Evolutionary conservation across 2,329 filamentous ascomycete genomes (phyloP), one percentile per base, ranked within the genome.

Genomic region (Lecanicillium sp.): DNA sequence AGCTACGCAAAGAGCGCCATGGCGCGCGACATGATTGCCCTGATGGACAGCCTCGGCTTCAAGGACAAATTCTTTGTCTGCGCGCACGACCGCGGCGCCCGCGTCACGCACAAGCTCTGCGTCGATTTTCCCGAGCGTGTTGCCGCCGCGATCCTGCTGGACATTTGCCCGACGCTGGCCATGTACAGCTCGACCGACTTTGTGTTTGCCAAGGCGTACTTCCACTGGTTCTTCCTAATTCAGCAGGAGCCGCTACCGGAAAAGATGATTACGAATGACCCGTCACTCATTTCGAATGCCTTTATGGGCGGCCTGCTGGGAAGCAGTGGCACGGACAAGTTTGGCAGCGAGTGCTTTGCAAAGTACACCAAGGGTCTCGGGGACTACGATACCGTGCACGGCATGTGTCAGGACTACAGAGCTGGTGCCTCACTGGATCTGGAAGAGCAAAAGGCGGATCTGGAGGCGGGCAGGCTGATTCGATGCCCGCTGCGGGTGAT

Each of bases 211-310:
- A 59, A 58, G 19, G 61, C 63, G 1, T 77, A 76, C 51, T 77
- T 69, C 47, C 74, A 79, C 53, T 79, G 74, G 73, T 75, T 74
- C 37, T 69, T 78, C 45, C 61, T 78, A 15, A 71, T 75, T 8
- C 74, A 79, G 49, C 51, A 57, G 1, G 55, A 56, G 5, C 69
- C 74, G 0, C 61, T 77, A 5, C 73, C 69, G 0, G 72, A 77
- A 49, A 64, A 59, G 27, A 55, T 73, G 33, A 66, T 68, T 45
- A 55, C 54, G 0, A 53, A 49, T 0, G 51, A 58, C 17, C 61
- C 66, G 4, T 49, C 59, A 7, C 53, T 57, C 20, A 62, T 72
- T n/a, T 55, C 62, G 0, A 57, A 63, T 17, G 50, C 60, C 25
- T 72, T 64, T 45, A 53, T 66, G 61, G 54, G 68, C 38, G 63